phyloP scores from a whole-genome alignment of 2,329 filamentous ascomycete species.

The Fusarium robinianum region DNA sequence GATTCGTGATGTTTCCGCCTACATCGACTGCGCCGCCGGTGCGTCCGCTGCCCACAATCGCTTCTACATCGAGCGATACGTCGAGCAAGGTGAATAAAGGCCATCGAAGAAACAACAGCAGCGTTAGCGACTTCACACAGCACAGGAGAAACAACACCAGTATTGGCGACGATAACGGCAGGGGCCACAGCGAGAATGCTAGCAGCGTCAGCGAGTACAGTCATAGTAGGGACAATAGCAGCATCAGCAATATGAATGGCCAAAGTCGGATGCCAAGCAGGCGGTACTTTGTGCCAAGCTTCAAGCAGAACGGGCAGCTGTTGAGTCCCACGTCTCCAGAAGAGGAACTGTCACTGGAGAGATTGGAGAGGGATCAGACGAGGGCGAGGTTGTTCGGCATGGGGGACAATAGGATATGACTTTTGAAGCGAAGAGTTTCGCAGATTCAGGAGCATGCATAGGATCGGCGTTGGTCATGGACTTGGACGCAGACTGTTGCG shows the following conservation, averaged over 20 bases:
- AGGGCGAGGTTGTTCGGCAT: slow-evolving; percentile 20
- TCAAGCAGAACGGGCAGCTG: slow-evolving; percentile 19
- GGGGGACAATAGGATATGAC: slow-evolving; percentile 27
- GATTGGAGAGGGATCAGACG: slow-evolving; percentile 15
- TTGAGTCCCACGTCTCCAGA: slow-evolving; percentile 21
- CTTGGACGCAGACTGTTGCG: slow-evolving; percentile 1
- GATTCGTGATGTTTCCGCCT: slow-evolving; percentile 6
- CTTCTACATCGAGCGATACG: no score
- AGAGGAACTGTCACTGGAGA: slow-evolving; percentile 6
- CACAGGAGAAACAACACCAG: no score
- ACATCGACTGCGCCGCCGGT: not conserved
- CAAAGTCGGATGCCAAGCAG: slow-evolving; percentile 8
- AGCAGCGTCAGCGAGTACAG: no score
- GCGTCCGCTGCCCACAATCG: not conserved
- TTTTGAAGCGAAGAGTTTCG: not conserved
- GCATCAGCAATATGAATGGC: slow-evolving; percentile 1
- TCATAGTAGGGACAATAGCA: no score
- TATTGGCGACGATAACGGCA: no score
- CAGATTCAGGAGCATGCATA: not conserved
- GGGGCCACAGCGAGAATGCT: no score
- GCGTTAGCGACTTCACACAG: no score
- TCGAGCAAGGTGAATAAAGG: no score
- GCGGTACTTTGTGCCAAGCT: slow-evolving; percentile 29
- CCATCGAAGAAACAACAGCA: no score
- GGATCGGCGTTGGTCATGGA: not conserved